These are phyloP conservation scores for Aspergillus hiratsukae DNA, from an alignment of 2,329 filamentous ascomycete species.

Conservation along the genomic window DNA sequence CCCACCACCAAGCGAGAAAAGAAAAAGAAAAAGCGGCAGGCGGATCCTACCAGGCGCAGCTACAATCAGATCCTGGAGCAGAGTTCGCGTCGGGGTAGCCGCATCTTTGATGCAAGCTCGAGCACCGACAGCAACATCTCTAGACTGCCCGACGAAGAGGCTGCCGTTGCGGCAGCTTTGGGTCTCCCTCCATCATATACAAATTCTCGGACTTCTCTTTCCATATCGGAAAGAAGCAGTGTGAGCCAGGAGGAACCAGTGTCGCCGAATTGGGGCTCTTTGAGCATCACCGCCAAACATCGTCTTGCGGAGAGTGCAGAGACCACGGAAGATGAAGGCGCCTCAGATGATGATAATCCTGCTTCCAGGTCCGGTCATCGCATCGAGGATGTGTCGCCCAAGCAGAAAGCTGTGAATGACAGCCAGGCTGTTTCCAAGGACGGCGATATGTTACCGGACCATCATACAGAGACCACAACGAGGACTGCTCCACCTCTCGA, in stretches of 20 bases:
- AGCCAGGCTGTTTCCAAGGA: not conserved
- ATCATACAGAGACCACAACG: not conserved
- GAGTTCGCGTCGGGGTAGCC: slow-evolving; percentile 48
- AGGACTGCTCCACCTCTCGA: not conserved
- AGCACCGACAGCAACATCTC: slow-evolving; percentile 45
- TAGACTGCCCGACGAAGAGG: slow-evolving; percentile 44
- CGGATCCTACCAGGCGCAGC: slow-evolving; percentile 69
- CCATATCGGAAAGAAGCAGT: slow-evolving; percentile 31
- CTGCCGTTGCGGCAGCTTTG: slow-evolving; percentile 48
- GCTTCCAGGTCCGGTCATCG: not conserved
- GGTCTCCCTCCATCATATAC: slow-evolving; percentile 36
- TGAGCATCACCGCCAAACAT: slow-evolving; percentile 23
- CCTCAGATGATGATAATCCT: slow-evolving; percentile 7
- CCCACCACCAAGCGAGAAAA: slow-evolving; percentile 83
- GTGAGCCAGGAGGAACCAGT: slow-evolving; percentile 27
- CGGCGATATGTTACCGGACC: not conserved
- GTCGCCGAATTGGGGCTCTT: slow-evolving; percentile 18
- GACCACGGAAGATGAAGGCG: slow-evolving; percentile 23
- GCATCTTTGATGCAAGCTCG: slow-evolving; percentile 49
- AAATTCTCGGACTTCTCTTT: slow-evolving; percentile 32
- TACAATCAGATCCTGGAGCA: slow-evolving; percentile 75
- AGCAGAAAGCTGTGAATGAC: not conserved
- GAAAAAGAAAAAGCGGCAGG: slow-evolving; percentile 79
- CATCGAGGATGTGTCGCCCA: not conserved
- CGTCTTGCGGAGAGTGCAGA: slow-evolving; percentile 20